phyloP scores from a whole-genome alignment of 2,329 filamentous ascomycete genomes.

The Paecilomyces fulvus region DNA sequence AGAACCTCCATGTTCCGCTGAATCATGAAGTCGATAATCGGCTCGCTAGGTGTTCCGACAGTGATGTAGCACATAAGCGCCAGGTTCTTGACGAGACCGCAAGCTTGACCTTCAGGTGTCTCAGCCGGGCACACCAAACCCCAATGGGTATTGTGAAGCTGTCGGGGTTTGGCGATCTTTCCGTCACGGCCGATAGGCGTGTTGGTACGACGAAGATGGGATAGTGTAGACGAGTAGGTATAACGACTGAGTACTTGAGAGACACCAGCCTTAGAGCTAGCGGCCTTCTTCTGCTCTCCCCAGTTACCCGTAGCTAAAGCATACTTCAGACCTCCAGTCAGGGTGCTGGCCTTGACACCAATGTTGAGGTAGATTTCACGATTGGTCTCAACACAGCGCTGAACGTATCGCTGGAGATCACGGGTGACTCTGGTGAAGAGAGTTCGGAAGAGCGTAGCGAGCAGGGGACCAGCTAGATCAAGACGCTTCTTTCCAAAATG shows the following conservation, averaged over 20 bases:
- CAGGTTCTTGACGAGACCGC: slow-evolving; percentile 94
- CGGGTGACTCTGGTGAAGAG: slow-evolving; percentile 86
- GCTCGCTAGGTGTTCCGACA: slow-evolving; percentile 82
- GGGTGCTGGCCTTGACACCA: slow-evolving; percentile 80
- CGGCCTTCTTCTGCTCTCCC: slow-evolving; percentile 99
- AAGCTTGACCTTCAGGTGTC: slow-evolving; percentile 96
- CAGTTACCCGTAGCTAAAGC: slow-evolving; percentile 96
- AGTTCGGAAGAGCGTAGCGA: slow-evolving; percentile 92
- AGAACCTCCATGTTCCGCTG: slow-evolving; percentile 92
- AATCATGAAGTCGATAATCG: slow-evolving; percentile 92
- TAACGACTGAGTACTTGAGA: slow-evolving; percentile 97
- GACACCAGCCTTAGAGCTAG: slow-evolving; percentile 88
- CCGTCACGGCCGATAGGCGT: slow-evolving; percentile 96
- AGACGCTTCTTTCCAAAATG: slow-evolving; percentile 98
- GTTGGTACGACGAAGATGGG: slow-evolving; percentile 93
- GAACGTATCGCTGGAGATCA: slow-evolving; percentile 83
- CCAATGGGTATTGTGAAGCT: slow-evolving; percentile 98
- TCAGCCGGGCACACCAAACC: slow-evolving; percentile 94
- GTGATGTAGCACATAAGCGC: slow-evolving; percentile 98
- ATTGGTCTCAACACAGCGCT: slow-evolving; percentile 82
- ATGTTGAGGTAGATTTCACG: slow-evolving; percentile 84
- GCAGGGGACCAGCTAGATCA: slow-evolving; percentile 84
- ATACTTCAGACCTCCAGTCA: slow-evolving; percentile 93
- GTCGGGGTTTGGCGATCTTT: slow-evolving; percentile 94
- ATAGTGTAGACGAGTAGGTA: slow-evolving; percentile 92